Evolutionary conservation across 2,329 filamentous ascomycete genomes (phyloP).

Genomic region (Penicillium sp.): DNA sequence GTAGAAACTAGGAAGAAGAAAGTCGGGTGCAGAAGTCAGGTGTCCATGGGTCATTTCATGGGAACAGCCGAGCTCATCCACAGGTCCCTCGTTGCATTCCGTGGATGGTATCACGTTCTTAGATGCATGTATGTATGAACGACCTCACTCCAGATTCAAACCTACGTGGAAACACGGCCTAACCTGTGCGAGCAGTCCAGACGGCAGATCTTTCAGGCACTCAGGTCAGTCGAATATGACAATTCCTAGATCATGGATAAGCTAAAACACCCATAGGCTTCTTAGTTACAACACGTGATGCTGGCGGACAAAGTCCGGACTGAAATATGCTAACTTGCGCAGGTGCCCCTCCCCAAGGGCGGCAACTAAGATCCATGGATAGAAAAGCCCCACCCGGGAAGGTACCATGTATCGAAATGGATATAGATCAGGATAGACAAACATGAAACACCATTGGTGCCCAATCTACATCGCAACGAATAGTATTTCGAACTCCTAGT

Average conservation of each 20-base stretch:
- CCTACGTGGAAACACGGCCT: neutral
- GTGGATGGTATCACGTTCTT: neutral
- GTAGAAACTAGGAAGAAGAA: neutral
- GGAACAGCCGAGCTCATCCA: slow-evolving; percentile 11
- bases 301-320: neutral
- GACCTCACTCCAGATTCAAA: too few species aligned
- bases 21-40: neutral
- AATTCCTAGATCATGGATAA: neutral
- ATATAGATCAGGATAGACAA: neutral
- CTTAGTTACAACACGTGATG: neutral
- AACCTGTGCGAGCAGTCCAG: neutral
- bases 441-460: slow-evolving; percentile 1
- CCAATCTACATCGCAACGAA: neutral
- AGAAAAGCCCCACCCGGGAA: neutral
- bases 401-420: neutral
- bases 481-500: neutral
- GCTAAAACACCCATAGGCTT: neutral
- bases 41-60: slow-evolving; percentile 11
- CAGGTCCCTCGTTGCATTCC: slow-evolving; percentile 2
- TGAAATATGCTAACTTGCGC: neutral
- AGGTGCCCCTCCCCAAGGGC: neutral
- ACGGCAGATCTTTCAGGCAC: neutral
- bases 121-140: too few species aligned
- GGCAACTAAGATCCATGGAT: neutral
- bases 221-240: neutral